Evolutionary conservation across 2,329 filamentous ascomycete species (phyloP), one percentile per base, ranked within the genome.

Genomic region (Ceratocystis alfenasii): DNA sequence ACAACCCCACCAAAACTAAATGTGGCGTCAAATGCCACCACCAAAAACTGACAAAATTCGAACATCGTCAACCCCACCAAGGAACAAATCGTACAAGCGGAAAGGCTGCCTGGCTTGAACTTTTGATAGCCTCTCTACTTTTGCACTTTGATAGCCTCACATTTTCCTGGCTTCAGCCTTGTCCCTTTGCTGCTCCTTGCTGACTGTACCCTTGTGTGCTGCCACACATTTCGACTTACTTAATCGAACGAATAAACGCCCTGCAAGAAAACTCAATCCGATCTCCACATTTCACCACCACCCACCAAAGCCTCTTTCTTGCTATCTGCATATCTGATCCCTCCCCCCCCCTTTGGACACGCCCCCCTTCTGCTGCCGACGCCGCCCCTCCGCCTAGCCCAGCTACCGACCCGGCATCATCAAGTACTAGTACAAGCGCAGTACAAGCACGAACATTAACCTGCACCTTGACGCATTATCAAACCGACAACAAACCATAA

Each of bases 51-150:
- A 36, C 12, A 65, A 65, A 65, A 65, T 61, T 65, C 46, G 25
- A 65, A 25, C 30, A 61, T 65, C 64, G 59, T 44, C 55, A 65
- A 65, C 55, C 64, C 64, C 64, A 65, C 64, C 64, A 65, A 65
- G 30, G 50, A 55, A 15, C 50, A 55, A 55, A 10, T 10, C 22
- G 10, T n/a, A 55, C 8, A 48, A 20, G 45, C 36, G 36, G 50
- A 25, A 28, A 25, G 20, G 20, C 50, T 55, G 50, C 50, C 50
- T 55, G 50, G 8, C 50, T 25, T 30, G 10, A 55, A 22, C 12
- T 30, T 55, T 25, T 48, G 5, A 48, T 17, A 20, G 17, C 15
- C 17, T 55, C 20, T 12, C 20, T 55, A 25, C 17, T 25, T 22
- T 17, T 28, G 20, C 10, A 20, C 12, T 20, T 55, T 25, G n/a